Evolutionary conservation across 441 rosid genomes (phyloP).

Genomic region (Gossypium lobatum): DNA sequence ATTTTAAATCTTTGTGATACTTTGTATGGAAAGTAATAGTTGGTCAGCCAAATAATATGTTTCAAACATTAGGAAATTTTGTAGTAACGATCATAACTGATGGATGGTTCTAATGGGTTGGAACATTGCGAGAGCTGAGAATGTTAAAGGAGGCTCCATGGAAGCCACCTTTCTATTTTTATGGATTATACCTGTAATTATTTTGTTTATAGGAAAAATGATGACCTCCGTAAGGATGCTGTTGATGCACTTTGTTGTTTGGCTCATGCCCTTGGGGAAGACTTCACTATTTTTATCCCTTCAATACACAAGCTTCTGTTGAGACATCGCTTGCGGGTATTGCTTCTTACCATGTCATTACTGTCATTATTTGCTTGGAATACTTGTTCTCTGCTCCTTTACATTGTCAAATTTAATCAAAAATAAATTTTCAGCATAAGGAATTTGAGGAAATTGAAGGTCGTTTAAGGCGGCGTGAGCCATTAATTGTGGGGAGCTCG

Average conservation of each 20-base stretch:
- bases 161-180: slow-evolving; percentile 7
- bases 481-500: slow-evolving; percentile 71
- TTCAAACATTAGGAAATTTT: neutral
- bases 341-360: slow-evolving; percentile 6
- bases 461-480: slow-evolving; percentile 75
- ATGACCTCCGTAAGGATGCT: slow-evolving; percentile 91
- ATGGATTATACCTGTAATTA: neutral
- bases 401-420: neutral
- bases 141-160: neutral
- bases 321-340: slow-evolving; percentile 74
- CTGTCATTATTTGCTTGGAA: neutral
- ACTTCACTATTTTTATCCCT: slow-evolving; percentile 90
- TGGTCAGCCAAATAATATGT: slow-evolving; percentile 1
- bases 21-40: neutral
- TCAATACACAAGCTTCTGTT: slow-evolving; percentile 86
- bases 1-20: neutral
- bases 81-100: neutral
- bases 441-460: slow-evolving; percentile 97
- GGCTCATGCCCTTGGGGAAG: slow-evolving; percentile 98
- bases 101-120: neutral
- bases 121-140: neutral
- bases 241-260: slow-evolving; percentile 98
- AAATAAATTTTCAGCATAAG: slow-evolving; percentile 65
- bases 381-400: neutral
- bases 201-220: slow-evolving; percentile 60